A percentile compares a stretch with the other conserved stretches of the same genome.
Evolutionary conservation across 73 alveolate genomes (phyloP).

Genomic region (Paramecium sexaurelia): DNA sequence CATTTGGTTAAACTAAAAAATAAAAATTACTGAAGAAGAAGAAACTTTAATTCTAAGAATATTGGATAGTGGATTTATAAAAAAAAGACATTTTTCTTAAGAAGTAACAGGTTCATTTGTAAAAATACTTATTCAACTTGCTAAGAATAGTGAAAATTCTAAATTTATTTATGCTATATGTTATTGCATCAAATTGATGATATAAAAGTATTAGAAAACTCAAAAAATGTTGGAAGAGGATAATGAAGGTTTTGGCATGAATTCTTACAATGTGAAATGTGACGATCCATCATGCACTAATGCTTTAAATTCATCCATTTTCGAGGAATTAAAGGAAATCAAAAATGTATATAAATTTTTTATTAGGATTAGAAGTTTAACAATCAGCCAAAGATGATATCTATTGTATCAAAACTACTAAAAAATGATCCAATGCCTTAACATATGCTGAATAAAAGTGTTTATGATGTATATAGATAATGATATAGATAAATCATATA

Average conservation of each 20-base stretch:
- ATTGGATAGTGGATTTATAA: background rate
- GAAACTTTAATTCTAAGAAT: background rate
- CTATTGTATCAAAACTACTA: background rate
- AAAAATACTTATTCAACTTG: background rate
- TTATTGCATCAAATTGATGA: background rate
- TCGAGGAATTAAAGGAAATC: background rate
- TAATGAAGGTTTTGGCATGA: conserved; percentile 37
- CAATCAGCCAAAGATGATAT: background rate
- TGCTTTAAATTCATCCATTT: conserved; percentile 8
- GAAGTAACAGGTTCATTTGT: conserved; percentile 3
- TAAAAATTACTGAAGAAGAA: background rate
- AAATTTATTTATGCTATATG: background rate
- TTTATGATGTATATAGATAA: conserved; percentile 26
- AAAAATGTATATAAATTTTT: background rate
- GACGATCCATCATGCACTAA: conserved; percentile 46
- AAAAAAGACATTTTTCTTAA: conserved; percentile 15
- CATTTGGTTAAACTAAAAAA: background rate
- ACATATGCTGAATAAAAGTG: conserved; percentile 12
- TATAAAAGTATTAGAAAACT: background rate
- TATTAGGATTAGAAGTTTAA: background rate
- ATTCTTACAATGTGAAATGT: conserved; percentile 1
- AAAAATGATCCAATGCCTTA: conserved; percentile 15
- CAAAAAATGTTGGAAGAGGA: conserved; percentile 37
- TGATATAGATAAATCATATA: background rate
- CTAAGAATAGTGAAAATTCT: background rate